Evolutionary conservation across 2,329 filamentous ascomycete species (phyloP), one percentile per base, ranked within the genome.

Genomic region (Pseudogymnoascus sp.): DNA sequence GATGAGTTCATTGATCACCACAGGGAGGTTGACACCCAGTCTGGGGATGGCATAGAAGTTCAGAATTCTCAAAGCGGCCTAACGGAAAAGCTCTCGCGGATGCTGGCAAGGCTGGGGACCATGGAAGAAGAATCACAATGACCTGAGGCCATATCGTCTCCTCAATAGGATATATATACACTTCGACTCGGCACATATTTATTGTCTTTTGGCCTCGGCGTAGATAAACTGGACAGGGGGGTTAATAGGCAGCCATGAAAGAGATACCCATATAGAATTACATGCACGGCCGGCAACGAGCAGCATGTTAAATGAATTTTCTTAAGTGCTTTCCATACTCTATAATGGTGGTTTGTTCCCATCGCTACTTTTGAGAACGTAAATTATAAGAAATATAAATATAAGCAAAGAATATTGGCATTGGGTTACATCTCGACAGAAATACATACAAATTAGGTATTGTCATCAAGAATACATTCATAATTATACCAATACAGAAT

Each of bases 1-100:
- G 79, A 83, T 63, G 84, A 88, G 66, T 88, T 89, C 66, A 77
- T 87, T 31, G 75, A 76, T 40, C 81, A 87, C 65, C 80, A 88
- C 69, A 80, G 81, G 65, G 79, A 79, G 65, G 83, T 86, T 12
- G 86, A 88, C 61, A 76, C 75, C 25, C 69, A 73, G 18, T 66
- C 67, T 59, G 68, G 73, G 14, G 77, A 79, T 49, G 76, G 79
- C 23, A 77, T 78, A 37, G 76, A 78, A 38, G 81, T 82, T 63
- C 75, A 70, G 21, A 69, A 64, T 61, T 65, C 78, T 1, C 75
- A 76, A 61, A 75, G 78, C 63, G 80, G 77, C 21, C 83, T 86
- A 64, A 83, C 82, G 4, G 72, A 76, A 63, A 79, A 80, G 38
- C 73, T 87, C 60, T 77, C 82, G 70, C 74, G 75, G 18, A 80